Base-by-base conservation (phyloP, 768 basidiomycete species). In the Termitomyces sp. region DNA sequence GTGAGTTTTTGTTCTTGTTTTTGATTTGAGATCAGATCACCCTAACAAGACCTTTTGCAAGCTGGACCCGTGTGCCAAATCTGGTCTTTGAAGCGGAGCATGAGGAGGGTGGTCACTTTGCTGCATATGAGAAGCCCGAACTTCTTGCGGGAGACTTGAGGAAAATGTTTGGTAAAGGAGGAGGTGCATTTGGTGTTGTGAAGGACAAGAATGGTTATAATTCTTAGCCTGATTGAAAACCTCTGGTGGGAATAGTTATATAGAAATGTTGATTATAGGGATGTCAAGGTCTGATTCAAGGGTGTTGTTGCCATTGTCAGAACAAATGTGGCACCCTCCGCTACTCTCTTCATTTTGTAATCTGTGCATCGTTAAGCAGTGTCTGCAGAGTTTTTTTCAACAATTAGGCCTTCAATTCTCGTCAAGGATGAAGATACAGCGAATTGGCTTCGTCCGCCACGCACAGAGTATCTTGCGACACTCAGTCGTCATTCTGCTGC, bases 401-500 rank as follows among this genome's bases (percentile, higher is more conserved):
- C n/a, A 23, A 23, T 23, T 23, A 74, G 88, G 16, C 87, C 93
- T 23, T 77, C 84, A 2, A 80, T 81, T 16, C 72, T 88, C 16
- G 72, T 79, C 33, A 80, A 75, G 59, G 74, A 74, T 48, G 74
- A 75, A 32, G 67, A 75, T 20, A 66, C 71, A 14, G 61, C 67
- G 2, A 67, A 61, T 50, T 69, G 64, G 16, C 74, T 77, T 28
- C 69, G 81, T 32, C 77, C 77, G 0, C 91, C 97, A n/a, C 85
- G 93, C 61, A 91, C 95, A 47, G 97, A 98, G 70, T 99, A 98
- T 69, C 87, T 98, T 32, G 89, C 97, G 5, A 98, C 97, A 0
- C 82, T 99, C 56, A 88, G 82, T 67, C 85, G 93, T 68, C 97
- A 99, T 72, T 93, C 92, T 14, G 93, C 92, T 18, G 86, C 95